Evolutionary conservation across 78 protist genomes (phyloP).

Genomic region (Ministeria vibrans): DNA sequence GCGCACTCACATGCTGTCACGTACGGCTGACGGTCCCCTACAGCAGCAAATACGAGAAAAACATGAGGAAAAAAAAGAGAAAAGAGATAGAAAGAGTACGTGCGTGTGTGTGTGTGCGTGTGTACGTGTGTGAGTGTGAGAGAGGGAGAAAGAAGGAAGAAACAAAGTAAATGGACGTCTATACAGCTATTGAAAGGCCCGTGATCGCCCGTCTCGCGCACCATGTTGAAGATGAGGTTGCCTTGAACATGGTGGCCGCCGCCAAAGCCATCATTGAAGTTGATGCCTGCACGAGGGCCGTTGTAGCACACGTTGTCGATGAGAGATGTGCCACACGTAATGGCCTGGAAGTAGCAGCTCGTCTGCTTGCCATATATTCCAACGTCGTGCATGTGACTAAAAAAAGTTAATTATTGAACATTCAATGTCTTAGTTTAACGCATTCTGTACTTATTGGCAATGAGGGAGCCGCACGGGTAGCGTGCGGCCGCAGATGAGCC

Average conservation of each 20-base stretch:
- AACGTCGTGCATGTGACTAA: not conserved
- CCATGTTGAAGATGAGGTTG: slow-evolving; percentile 24
- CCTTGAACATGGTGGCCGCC: slow-evolving; percentile 25
- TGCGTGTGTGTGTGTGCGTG: too few species aligned
- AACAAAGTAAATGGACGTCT: not conserved
- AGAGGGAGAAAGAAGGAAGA: too few species aligned
- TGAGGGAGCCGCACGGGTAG: not conserved
- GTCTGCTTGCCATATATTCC: slow-evolving; percentile 36
- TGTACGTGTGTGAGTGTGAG: too few species aligned
- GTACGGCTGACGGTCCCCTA: too few species aligned
- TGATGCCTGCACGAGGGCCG: slow-evolving; percentile 36
- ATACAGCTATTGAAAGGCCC: slow-evolving; percentile 28
- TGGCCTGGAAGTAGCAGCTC: slow-evolving; percentile 10
- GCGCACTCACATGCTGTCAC: too few species aligned
- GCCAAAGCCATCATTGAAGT: slow-evolving; percentile 29
- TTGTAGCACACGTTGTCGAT: slow-evolving; percentile 25
- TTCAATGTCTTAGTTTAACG: too few species aligned
- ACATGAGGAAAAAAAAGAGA: too few species aligned
- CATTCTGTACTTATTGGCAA: slow-evolving; percentile 14
- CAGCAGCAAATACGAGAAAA: too few species aligned
- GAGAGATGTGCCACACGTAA: not conserved
- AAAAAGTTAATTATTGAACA: too few species aligned
- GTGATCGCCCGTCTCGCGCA: slow-evolving; percentile 38
- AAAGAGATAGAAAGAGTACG: too few species aligned
- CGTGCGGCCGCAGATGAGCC: not conserved